phyloP scores from a whole-genome alignment of 306 rosid genomes.

The Alnus glutinosa region DNA sequence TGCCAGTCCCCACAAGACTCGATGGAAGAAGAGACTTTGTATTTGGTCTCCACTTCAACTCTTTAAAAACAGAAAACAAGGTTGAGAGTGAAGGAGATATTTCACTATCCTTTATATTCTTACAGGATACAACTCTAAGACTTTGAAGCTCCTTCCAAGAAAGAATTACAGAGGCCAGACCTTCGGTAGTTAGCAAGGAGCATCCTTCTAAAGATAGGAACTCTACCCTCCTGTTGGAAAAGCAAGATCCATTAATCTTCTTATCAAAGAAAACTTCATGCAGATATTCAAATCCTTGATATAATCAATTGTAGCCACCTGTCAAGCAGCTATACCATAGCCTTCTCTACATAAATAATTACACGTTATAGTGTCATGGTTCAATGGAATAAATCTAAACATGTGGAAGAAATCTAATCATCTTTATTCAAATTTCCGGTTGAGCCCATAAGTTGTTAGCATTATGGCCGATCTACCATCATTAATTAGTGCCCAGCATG shows the following conservation, averaged over 20 bases:
- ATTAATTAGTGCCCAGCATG: not conserved
- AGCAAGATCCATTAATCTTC: conserved; percentile 2
- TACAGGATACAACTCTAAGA: conserved; percentile 74
- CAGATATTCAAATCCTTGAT: conserved; percentile 1
- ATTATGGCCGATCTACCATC: not conserved
- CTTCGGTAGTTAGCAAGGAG: conserved; percentile 72
- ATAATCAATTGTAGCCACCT: not conserved
- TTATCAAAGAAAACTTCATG: conserved; percentile 8
- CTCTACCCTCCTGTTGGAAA: conserved; percentile 67
- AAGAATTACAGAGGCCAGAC: conserved; percentile 67
- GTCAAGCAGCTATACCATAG: not conserved
- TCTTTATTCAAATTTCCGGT: too few relatives aligned
- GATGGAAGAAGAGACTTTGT: conserved; percentile 59
- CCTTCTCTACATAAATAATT: not conserved
- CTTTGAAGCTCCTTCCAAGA: conserved; percentile 71
- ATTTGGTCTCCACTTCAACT: conserved; percentile 86
- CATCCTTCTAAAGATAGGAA: conserved; percentile 73
- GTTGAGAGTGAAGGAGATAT: conserved; percentile 67
- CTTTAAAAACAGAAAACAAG: conserved; percentile 62
- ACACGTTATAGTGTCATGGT: not conserved
- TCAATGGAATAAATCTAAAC: not conserved
- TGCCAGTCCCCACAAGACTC: conserved; percentile 47
- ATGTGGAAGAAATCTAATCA: not conserved
- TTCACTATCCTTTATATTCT: conserved; percentile 66
- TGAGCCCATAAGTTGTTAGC: too few relatives aligned